Evolutionary conservation across 2,329 filamentous ascomycete genomes (phyloP).

Genomic region (Penicillium sp.): DNA sequence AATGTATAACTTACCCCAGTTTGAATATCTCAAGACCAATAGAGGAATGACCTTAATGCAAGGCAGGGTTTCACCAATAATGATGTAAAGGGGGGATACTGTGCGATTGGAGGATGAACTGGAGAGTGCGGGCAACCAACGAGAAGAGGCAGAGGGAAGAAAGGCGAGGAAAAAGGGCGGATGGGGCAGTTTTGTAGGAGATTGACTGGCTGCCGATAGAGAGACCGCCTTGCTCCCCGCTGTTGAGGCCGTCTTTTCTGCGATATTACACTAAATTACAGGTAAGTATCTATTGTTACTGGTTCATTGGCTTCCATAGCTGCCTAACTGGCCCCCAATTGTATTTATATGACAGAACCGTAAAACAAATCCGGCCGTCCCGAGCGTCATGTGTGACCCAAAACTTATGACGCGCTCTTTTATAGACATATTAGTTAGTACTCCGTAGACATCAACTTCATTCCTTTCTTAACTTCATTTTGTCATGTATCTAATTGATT

Average conservation of each 20-base stretch:
- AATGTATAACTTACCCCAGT: conserved; percentile 4
- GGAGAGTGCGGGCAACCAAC: conserved; percentile 39
- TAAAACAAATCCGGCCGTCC: conserved; percentile 6
- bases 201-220: conserved; percentile 22
- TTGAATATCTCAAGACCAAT: neutral
- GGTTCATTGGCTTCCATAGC: neutral
- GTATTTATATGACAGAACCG: conserved; percentile 1
- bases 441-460: too few relatives aligned
- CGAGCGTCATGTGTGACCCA: conserved; percentile 10
- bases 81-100: conserved; percentile 13
- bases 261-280: conserved; percentile 1
- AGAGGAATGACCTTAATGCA: conserved; percentile 1
- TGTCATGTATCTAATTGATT: neutral
- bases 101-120: conserved; percentile 31
- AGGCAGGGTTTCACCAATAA: conserved; percentile 11
- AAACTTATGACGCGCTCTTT: conserved; percentile 3
- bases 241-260: conserved; percentile 14
- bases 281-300: neutral
- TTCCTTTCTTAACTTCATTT: neutral
- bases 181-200: conserved; percentile 43
- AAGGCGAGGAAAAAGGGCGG: conserved; percentile 37
- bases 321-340: neutral
- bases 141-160: conserved; percentile 40
- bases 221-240: conserved; percentile 6
- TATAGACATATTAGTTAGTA: too few relatives aligned